A percentile compares a stretch with the other conserved stretches of the same genome.
Conservation (phyloP, 2,329 filamentous ascomycete genomes). For the Penicillium sp. region DNA sequence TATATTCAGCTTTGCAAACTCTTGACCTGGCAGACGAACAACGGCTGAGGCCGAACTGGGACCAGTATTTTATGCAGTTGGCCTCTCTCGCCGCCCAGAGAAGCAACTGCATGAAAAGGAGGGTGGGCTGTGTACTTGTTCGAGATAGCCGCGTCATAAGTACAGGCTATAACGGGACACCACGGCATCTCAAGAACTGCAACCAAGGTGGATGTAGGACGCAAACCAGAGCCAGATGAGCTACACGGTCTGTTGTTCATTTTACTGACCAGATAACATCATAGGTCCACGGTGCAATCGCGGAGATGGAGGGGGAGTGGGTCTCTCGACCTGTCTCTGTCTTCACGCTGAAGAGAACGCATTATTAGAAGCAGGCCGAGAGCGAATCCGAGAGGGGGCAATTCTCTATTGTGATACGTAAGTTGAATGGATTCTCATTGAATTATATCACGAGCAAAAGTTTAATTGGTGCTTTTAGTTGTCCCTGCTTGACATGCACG, state of each 20-base stretch:
- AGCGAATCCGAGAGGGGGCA: constrained; percentile 77
- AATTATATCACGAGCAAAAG: not conserved
- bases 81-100: constrained; percentile 85
- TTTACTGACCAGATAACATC: constrained; percentile 8
- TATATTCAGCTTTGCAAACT: constrained; percentile 69
- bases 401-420: constrained; percentile 88
- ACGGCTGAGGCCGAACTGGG: constrained; percentile 86
- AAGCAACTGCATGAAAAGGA: constrained; percentile 96
- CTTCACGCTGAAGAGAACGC: constrained; percentile 99
- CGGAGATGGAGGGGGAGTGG: constrained; percentile 66
- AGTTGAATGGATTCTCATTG: constrained; percentile 16
- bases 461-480: constrained; percentile 47
- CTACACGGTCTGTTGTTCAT: not conserved
- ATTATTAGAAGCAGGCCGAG: constrained; percentile 86
- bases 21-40: constrained; percentile 75
- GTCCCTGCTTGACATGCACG: constrained; percentile 93
- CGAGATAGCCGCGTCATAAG: constrained; percentile 82
- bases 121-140: constrained; percentile 92
- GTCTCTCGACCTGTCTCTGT: constrained; percentile 84
- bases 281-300: constrained; percentile 72
- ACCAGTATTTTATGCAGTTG: constrained; percentile 98
- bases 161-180: constrained; percentile 98
- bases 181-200: constrained; percentile 83
- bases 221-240: not conserved
- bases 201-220: constrained; percentile 78